Conservation (phyloP, 768 basidiomycete genomes). For the Xanthoconium purpureum region DNA sequence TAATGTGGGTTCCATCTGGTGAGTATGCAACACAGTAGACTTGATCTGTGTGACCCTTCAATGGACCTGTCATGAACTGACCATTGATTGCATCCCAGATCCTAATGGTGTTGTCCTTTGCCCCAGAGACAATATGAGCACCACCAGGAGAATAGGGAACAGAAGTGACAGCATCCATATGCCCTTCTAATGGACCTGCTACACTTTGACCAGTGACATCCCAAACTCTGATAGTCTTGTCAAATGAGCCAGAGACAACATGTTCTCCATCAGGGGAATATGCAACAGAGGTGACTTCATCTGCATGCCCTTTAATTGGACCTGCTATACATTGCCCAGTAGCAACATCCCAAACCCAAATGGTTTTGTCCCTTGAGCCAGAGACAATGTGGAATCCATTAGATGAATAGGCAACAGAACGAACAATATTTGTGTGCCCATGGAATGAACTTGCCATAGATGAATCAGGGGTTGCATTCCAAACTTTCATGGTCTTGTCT, state of each 20-base stretch:
- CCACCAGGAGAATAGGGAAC: not conserved
- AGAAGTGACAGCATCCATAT: not conserved
- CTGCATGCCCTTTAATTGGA: not conserved
- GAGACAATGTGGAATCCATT: too few species aligned
- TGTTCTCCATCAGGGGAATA: not conserved
- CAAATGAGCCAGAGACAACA: not conserved
- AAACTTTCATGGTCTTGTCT: too few species aligned
- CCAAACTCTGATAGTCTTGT: conserved; percentile 3
- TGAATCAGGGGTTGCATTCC: too few species aligned
- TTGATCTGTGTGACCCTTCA: too few species aligned
- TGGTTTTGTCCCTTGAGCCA: not conserved
- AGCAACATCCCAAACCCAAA: conserved; percentile 15
- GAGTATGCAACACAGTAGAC: too few species aligned
- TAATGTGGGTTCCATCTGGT: too few species aligned
- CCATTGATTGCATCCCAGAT: too few species aligned
- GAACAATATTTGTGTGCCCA: too few species aligned
- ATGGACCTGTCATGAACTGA: not conserved
- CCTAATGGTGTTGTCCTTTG: not conserved
- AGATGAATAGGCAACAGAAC: too few species aligned
- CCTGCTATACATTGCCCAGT: not conserved
- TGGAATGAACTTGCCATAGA: too few species aligned
- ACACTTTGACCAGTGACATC: conserved; percentile 1
- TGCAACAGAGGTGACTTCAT: not conserved
- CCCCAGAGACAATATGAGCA: not conserved
- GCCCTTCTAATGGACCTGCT: not conserved